Evolutionary conservation across 2,329 filamentous ascomycete species (phyloP).

Genomic region (Fusarium sp.): DNA sequence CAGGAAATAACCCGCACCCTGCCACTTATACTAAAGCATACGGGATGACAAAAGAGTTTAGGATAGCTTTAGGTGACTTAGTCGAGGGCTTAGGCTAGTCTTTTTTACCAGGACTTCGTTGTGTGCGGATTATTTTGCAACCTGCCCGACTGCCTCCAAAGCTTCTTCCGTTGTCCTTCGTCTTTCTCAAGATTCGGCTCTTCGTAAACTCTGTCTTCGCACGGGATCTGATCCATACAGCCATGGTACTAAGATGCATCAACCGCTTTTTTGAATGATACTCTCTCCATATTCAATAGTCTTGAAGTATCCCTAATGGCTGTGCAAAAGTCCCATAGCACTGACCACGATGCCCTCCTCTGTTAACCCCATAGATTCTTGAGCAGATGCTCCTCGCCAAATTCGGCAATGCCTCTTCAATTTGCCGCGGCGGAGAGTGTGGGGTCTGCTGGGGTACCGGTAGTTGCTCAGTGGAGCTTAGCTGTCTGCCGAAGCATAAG

Average conservation of each 20-base stretch:
- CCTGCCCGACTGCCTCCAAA: background rate
- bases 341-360: background rate
- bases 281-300: background rate
- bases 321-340: background rate
- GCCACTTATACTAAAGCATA: no score
- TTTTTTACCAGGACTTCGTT: no score
- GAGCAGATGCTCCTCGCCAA: background rate
- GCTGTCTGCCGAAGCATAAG: constrained; percentile 12
- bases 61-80: no score
- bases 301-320: background rate
- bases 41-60: no score
- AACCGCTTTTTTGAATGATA: background rate
- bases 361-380: no score
- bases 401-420: constrained; percentile 1
- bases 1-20: no score
- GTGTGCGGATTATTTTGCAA: no score
- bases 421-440: constrained; percentile 17
- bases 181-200: background rate
- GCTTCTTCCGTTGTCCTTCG: background rate
- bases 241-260: background rate
- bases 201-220: background rate
- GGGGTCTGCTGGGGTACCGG: constrained; percentile 18
- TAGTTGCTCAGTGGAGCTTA: constrained; percentile 28
- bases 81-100: no score
- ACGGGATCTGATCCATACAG: background rate